Evolutionary conservation across 306 rosid species (phyloP).

Genomic region (Abrus pulchellus): DNA sequence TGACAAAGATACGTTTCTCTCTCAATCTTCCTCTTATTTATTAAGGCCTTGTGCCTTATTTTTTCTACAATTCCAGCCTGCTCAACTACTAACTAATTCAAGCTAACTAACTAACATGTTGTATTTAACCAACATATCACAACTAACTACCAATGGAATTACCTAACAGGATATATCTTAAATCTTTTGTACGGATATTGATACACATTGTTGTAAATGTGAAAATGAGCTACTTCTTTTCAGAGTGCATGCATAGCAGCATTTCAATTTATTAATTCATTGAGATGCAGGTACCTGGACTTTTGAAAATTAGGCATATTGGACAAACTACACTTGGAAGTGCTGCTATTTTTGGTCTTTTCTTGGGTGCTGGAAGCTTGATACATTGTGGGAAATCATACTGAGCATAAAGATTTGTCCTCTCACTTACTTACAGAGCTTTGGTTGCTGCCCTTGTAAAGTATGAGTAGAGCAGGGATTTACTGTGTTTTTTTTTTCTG

Average conservation of each 20-base stretch:
- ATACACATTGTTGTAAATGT: constrained; percentile 3
- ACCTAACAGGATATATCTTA: not conserved
- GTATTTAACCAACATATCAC: no score
- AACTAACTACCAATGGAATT: no score
- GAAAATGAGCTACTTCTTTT: not conserved
- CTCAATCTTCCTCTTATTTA: no score
- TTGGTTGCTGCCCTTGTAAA: constrained; percentile 41
- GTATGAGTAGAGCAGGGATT: constrained; percentile 35
- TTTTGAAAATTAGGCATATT: constrained; percentile 81
- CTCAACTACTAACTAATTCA: no score
- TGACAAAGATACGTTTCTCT: no score
- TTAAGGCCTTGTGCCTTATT: no score
- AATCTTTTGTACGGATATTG: constrained; percentile 24
- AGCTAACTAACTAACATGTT: no score
- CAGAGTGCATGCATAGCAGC: not conserved
- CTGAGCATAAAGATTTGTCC: constrained; percentile 45
- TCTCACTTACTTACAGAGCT: constrained; percentile 36
- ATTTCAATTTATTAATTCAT: constrained; percentile 15
- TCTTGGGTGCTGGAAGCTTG: constrained; percentile 92
- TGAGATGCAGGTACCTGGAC: constrained; percentile 81
- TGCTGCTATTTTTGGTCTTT: constrained; percentile 87
- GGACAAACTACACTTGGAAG: constrained; percentile 86
- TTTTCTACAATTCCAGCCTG: no score
- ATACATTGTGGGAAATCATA: constrained; percentile 94
- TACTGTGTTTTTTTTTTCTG: constrained; percentile 9